Evolutionary conservation across 2,329 filamentous ascomycete species (phyloP).

Genomic region (Plectosphaerella cucumerina): DNA sequence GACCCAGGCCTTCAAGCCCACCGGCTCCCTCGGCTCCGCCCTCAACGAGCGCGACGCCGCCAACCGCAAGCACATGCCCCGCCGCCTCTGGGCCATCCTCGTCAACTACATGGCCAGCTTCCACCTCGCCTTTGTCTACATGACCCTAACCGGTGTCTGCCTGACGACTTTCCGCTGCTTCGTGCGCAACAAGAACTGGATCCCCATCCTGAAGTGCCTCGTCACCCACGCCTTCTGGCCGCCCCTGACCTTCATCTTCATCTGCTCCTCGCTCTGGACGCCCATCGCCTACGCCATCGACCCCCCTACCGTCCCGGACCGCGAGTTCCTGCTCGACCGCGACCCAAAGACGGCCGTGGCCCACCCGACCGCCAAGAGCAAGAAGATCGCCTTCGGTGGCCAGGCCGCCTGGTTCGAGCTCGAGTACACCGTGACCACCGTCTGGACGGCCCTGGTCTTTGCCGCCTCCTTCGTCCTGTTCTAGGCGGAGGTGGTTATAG

Average conservation of each 20-base stretch:
- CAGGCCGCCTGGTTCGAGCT: constrained; percentile 53
- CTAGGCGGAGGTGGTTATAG: constrained; percentile 7
- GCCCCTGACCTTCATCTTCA: constrained; percentile 52
- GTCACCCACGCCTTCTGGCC: constrained; percentile 61
- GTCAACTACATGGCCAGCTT: constrained; percentile 52
- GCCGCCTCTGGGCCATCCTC: constrained; percentile 49
- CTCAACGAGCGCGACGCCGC: constrained; percentile 55
- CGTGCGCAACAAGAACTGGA: constrained; percentile 16
- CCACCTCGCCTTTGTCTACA: constrained; percentile 50
- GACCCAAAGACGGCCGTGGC: constrained; percentile 52
- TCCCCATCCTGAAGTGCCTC: constrained; percentile 41
- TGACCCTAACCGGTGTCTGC: constrained; percentile 45
- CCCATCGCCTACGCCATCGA: constrained; percentile 58
- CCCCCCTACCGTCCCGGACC: constrained; percentile 53
- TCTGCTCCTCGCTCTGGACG: constrained; percentile 51
- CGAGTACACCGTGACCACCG: constrained; percentile 46
- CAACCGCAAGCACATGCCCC: constrained; percentile 46
- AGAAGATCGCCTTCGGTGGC: constrained; percentile 50
- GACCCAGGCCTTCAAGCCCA: constrained; percentile 55
- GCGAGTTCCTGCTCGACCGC: constrained; percentile 51
- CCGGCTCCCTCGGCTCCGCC: constrained; percentile 50
- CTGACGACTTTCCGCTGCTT: constrained; percentile 48
- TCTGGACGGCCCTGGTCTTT: constrained; percentile 46
- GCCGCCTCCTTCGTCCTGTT: constrained; percentile 33
- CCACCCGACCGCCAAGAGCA: constrained; percentile 44